A percentile compares a stretch with the other conserved stretches of the same genome.
Evolutionary conservation across 2,329 filamentous ascomycete species (phyloP).

Genomic region (Aureobasidium sp.): DNA sequence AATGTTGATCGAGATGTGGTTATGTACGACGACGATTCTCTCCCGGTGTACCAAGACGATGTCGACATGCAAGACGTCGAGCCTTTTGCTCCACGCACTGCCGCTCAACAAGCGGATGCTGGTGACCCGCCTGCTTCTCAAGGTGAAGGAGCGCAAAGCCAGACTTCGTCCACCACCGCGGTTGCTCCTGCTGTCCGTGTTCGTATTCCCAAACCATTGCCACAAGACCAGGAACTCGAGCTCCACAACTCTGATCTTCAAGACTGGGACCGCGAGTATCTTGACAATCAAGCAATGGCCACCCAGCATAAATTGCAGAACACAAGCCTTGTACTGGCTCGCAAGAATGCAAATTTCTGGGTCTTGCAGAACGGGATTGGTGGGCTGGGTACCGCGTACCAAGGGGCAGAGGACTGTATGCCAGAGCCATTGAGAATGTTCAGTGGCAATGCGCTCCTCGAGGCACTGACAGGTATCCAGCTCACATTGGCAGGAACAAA

Average conservation of each 20-base stretch:
- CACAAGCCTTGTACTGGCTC: slow-evolving; percentile 43
- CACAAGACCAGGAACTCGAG: slow-evolving; percentile 43
- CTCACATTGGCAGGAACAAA: slow-evolving; percentile 21
- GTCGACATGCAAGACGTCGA: not conserved
- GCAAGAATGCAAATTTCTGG: slow-evolving; percentile 57
- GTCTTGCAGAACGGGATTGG: slow-evolving; percentile 52
- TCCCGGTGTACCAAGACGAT: not conserved
- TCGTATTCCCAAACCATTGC: slow-evolving; percentile 36
- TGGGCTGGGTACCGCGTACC: slow-evolving; percentile 42
- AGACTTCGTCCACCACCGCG: slow-evolving; percentile 33
- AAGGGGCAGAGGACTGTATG: slow-evolving; percentile 30
- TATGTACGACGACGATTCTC: not conserved
- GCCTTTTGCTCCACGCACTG: not conserved
- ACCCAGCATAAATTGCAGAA: slow-evolving; percentile 22
- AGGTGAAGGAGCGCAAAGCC: slow-evolving; percentile 17
- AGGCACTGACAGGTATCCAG: slow-evolving; percentile 33
- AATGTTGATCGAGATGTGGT: slow-evolving; percentile 14
- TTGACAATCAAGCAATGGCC: not conserved
- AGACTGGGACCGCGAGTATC: slow-evolving; percentile 42
- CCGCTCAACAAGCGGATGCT: not conserved
- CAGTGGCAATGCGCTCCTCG: slow-evolving; percentile 49
- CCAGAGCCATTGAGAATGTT: slow-evolving; percentile 52
- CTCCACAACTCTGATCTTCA: slow-evolving; percentile 51
- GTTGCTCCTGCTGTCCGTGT: slow-evolving; percentile 37
- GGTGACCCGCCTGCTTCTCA: slow-evolving; percentile 16